Conservation (phyloP, 164 flowering plant genomes). For the Chimonanthus salicifolius region DNA sequence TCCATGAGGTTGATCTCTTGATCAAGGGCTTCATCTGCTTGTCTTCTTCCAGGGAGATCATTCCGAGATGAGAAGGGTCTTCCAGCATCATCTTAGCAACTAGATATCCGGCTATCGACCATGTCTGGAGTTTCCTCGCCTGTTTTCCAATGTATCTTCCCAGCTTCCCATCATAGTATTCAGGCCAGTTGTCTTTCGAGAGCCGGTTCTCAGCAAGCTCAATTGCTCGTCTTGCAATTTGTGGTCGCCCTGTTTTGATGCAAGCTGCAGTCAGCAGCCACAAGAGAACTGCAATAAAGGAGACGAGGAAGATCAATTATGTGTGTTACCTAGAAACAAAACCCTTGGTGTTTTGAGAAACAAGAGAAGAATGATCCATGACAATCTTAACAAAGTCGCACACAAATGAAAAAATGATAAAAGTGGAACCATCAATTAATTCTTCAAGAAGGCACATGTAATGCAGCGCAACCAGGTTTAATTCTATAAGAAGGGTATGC, state of each 20-base stretch:
- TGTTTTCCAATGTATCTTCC: slow-evolving; percentile 35
- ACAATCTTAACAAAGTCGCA: too few relatives aligned
- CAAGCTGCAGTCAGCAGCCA: slow-evolving; percentile 34
- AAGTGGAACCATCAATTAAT: too few relatives aligned
- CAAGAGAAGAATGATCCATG: too few relatives aligned
- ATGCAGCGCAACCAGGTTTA: too few relatives aligned
- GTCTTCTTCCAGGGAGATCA: slow-evolving; percentile 10
- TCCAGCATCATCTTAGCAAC: slow-evolving; percentile 36
- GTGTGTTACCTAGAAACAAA: background rate
- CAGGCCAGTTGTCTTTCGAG: slow-evolving; percentile 31
- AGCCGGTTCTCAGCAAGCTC: slow-evolving; percentile 27
- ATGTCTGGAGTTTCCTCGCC: slow-evolving; percentile 33
- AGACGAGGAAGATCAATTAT: background rate
- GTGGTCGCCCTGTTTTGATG: slow-evolving; percentile 33
- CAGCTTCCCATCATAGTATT: slow-evolving; percentile 32
- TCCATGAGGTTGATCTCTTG: slow-evolving; percentile 31
- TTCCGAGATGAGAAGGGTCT: slow-evolving; percentile 33
- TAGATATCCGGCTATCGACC: slow-evolving; percentile 37
- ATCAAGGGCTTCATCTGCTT: slow-evolving; percentile 27
- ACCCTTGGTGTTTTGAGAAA: background rate
- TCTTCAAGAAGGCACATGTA: too few relatives aligned
- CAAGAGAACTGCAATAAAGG: slow-evolving; percentile 20
- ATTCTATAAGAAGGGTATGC: too few relatives aligned
- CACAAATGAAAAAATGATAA: too few relatives aligned
- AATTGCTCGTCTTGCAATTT: slow-evolving; percentile 27